phyloP scores from a whole-genome alignment of 2,329 filamentous ascomycete genomes.

The Blastomyces silverae region DNA sequence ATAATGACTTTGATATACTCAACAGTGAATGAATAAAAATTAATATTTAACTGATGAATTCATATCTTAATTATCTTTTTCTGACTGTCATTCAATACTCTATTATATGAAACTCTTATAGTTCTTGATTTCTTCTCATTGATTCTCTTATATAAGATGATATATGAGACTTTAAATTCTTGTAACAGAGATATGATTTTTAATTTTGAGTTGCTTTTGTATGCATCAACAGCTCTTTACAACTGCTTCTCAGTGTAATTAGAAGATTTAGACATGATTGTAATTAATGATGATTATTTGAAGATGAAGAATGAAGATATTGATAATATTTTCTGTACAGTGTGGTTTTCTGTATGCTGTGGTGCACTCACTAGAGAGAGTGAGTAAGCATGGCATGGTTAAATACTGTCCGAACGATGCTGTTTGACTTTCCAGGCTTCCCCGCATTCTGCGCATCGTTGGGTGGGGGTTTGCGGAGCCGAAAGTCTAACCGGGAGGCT shows the following conservation, averaged over 20 bases:
- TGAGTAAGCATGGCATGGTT: neutral
- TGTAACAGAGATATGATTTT: neutral
- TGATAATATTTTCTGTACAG: too few species aligned
- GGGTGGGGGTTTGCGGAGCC: neutral
- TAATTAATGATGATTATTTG: neutral
- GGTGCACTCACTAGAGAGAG: neutral
- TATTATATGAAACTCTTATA: neutral
- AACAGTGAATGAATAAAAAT: too few species aligned
- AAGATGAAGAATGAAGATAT: too few species aligned
- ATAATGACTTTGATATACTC: too few species aligned
- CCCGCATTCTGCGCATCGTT: neutral
- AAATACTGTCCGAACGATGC: too few species aligned
- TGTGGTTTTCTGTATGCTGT: neutral
- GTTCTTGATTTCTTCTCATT: neutral
- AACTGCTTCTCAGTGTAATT: too few species aligned
- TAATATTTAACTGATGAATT: too few species aligned
- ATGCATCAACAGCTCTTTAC: neutral
- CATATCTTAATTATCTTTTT: too few species aligned
- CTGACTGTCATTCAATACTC: too few species aligned
- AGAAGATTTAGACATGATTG: too few species aligned
- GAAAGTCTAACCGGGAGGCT: neutral
- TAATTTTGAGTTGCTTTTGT: neutral
- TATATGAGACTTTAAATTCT: neutral
- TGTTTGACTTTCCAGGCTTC: neutral
- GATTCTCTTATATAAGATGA: neutral